Conservation (phyloP, 2,329 filamentous ascomycete species). For the Fusarium pseudocircinatum region DNA sequence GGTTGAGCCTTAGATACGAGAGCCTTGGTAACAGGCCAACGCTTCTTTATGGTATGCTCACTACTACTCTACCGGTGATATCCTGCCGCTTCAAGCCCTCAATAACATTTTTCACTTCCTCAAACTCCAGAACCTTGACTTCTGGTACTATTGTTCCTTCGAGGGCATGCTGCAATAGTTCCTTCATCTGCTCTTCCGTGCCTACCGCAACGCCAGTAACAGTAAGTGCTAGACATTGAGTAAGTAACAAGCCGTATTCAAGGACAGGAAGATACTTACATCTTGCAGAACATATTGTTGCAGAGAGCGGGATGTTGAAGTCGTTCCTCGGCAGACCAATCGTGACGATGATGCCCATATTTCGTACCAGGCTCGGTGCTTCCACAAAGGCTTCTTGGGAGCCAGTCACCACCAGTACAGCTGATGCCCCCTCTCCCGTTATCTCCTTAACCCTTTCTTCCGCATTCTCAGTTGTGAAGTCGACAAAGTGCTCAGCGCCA, state of each 20-base stretch:
- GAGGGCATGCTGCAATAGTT: slow-evolving; percentile 11
- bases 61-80: slow-evolving; percentile 28
- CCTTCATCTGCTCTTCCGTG: slow-evolving; percentile 31
- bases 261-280: not conserved
- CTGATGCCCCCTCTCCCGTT: slow-evolving; percentile 43
- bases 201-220: slow-evolving; percentile 29
- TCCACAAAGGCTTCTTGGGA: slow-evolving; percentile 39
- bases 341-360: slow-evolving; percentile 40
- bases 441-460: slow-evolving; percentile 36
- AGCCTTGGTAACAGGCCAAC: no score
- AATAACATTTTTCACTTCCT: slow-evolving; percentile 9
- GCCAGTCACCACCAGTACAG: slow-evolving; percentile 41
- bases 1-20: not conserved
- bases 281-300: slow-evolving; percentile 36
- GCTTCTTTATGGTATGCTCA: slow-evolving; percentile 18
- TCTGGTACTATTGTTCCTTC: slow-evolving; percentile 7
- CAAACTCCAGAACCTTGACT: slow-evolving; percentile 11
- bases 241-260: rapidly evolving
- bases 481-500: slow-evolving; percentile 44
- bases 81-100: slow-evolving; percentile 4
- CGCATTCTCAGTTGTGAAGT: slow-evolving; percentile 38
- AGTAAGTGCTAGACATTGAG: slow-evolving; percentile 5
- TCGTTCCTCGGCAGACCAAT: slow-evolving; percentile 43
- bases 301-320: slow-evolving; percentile 41
- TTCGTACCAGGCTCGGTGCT: slow-evolving; percentile 38